Conservation (phyloP, 2,329 filamentous ascomycete species). For the Periconia macrospinosa region DNA sequence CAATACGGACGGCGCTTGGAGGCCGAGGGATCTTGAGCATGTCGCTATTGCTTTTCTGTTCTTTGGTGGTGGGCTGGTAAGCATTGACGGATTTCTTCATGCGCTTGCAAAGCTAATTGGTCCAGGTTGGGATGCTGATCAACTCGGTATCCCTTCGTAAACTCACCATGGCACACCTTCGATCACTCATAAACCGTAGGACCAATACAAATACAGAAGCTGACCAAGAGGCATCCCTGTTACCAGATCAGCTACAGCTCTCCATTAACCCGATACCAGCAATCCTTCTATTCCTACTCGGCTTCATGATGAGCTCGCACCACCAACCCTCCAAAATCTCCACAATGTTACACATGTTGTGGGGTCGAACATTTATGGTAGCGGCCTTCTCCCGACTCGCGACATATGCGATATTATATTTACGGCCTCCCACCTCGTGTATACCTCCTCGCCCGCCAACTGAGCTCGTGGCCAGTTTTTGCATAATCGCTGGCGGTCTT, state of each 20-base stretch:
- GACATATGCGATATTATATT: constrained; percentile 75
- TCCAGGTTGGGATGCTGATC: constrained; percentile 74
- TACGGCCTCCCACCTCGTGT: constrained; percentile 74
- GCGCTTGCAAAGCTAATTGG: constrained; percentile 21
- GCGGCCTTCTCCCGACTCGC: constrained; percentile 73
- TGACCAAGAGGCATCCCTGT: not conserved
- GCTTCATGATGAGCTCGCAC: constrained; percentile 89
- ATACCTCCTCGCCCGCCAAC: constrained; percentile 80
- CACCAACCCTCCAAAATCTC: constrained; percentile 77
- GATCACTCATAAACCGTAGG: constrained; percentile 46
- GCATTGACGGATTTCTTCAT: constrained; percentile 27
- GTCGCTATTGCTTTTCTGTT: constrained; percentile 91
- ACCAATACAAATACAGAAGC: constrained; percentile 45
- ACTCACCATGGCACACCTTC: constrained; percentile 60
- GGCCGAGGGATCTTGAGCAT: constrained; percentile 82
- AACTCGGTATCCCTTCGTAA: constrained; percentile 69
- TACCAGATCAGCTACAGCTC: constrained; percentile 45
- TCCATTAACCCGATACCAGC: constrained; percentile 81
- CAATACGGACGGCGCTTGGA: constrained; percentile 71
- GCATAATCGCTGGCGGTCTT: constrained; percentile 77
- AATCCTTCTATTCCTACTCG: constrained; percentile 77
- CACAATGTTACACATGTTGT: constrained; percentile 86
- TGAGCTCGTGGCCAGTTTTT: constrained; percentile 79
- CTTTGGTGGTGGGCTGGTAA: constrained; percentile 84
- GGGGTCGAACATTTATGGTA: constrained; percentile 78